Base-by-base conservation (phyloP, 106 monocot species). In the Dendrobium huoshanense region DNA sequence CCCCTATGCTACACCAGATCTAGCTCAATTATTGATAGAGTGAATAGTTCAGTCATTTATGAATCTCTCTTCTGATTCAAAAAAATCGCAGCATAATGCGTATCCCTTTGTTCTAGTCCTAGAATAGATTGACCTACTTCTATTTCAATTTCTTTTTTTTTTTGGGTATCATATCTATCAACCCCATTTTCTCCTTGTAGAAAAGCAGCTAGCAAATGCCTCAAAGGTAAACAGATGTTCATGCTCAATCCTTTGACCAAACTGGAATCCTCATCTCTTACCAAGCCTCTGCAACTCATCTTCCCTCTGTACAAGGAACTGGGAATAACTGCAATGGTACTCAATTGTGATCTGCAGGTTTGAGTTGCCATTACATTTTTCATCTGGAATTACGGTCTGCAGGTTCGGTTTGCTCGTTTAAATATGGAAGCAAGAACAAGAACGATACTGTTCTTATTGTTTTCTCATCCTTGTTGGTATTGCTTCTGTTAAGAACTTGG, bases 181-280 rank as follows among this genome's bases (percentile, higher is more conserved):
- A 7, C 7, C 48, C 18, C 41, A 16, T 11, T 43, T 61, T 78
- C 29, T 44, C 49, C 40, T 81, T 41, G 61, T 78, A 85, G 85
- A 85, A 72, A 85, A 85, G 55, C 85, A 78, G 78, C 72, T 81
- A n/a, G 85, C 78, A 20, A 77, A 85, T 24, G 41, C 85, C 24
- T 73, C 78, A 48, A 85, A 85, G 73, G 51, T 41, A 27, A 81
- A 78, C 22, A 68, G 81, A 47, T 85, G 85, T 81, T 56, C 73
- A 24, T 85, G 85, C 81, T 59, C 73, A n/a, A 81, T 85, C 9
- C 85, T 85, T 4, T 85, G 80, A 85, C 42, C 1, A 24, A 65
- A 65, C 25, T 20, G 64, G 22, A 25, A 24, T 20, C 5, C 20
- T 65, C 25, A 7, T 22, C 64, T 65, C 25, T 2, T 65, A 24